These are phyloP conservation scores for Euphorbia peplus DNA, from an alignment of 345 rosid species.

Conservation along the genomic window DNA sequence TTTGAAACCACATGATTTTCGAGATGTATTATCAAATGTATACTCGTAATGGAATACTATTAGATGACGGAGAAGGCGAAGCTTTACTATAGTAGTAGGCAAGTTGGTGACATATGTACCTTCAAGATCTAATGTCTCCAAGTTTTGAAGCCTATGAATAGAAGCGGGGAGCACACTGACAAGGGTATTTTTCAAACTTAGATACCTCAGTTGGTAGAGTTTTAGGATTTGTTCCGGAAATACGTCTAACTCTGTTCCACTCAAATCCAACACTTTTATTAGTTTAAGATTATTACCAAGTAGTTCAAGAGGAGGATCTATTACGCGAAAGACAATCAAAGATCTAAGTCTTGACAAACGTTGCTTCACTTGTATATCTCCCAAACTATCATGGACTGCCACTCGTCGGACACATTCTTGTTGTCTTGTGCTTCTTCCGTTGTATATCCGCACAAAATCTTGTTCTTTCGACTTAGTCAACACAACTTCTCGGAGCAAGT, in stretches of 20 bases:
- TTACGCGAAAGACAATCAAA: neutral
- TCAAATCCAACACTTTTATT: neutral
- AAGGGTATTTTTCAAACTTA: neutral
- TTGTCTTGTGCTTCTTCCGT: neutral
- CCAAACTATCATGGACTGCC: conserved; percentile 1
- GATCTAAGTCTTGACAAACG: neutral
- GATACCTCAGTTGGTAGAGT: neutral
- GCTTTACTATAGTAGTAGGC: neutral
- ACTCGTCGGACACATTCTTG: neutral
- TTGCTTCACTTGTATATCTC: neutral
- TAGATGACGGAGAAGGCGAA: neutral
- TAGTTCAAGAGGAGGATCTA: neutral
- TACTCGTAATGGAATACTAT: conserved; percentile 1
- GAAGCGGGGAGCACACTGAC: neutral
- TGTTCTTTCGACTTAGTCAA: neutral
- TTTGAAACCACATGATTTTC: neutral
- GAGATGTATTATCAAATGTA: neutral
- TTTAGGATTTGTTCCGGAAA: neutral
- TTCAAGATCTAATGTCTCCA: neutral
- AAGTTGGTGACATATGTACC: neutral
- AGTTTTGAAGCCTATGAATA: neutral
- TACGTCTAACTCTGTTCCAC: neutral
- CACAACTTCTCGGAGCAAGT: conserved; percentile 2
- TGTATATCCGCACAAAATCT: neutral
- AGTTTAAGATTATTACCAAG: neutral